A percentile compares a stretch with the other conserved stretches of the same genome.
These are phyloP conservation scores for Metschnikowia continentalis DNA, from an alignment of 805 yeast genomes.

Conservation along the genomic window DNA sequence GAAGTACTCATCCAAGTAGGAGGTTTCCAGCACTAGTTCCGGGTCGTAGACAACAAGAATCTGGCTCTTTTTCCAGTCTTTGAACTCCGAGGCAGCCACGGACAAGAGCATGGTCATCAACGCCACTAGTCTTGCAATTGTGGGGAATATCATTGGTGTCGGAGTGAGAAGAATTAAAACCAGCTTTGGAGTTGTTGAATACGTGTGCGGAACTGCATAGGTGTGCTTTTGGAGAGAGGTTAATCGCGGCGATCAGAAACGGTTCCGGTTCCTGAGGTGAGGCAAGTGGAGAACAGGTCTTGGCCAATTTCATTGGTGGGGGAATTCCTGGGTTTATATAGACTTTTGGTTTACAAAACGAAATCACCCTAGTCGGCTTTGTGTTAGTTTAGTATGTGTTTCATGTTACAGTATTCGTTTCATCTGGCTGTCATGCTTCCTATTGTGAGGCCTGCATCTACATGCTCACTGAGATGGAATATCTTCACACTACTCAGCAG, in stretches of 20 bases:
- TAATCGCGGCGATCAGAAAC: neutral
- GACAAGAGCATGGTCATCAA: constrained; percentile 10
- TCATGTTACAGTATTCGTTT: no score
- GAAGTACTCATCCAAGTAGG: constrained; percentile 9
- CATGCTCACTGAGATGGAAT: neutral
- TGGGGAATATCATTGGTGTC: constrained; percentile 11
- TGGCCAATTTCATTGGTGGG: no score
- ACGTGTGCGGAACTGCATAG: constrained; percentile 19
- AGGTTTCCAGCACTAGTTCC: constrained; percentile 10
- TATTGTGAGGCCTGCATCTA: neutral
- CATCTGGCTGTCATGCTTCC: no score
- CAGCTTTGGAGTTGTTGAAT: constrained; percentile 6
- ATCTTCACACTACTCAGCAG: neutral
- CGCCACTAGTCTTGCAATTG: constrained; percentile 15
- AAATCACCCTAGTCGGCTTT: neutral
- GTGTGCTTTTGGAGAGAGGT: neutral
- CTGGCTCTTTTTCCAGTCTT: constrained; percentile 8
- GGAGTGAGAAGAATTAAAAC: neutral
- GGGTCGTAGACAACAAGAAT: constrained; percentile 37
- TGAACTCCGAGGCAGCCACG: constrained; percentile 6
- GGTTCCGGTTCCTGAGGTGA: neutral
- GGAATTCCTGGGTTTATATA: neutral
- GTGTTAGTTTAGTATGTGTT: no score
- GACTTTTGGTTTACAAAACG: neutral
- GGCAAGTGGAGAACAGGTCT: no score